Base-by-base conservation (phyloP, 768 basidiomycete species). In the Tricholoma sp. region DNA sequence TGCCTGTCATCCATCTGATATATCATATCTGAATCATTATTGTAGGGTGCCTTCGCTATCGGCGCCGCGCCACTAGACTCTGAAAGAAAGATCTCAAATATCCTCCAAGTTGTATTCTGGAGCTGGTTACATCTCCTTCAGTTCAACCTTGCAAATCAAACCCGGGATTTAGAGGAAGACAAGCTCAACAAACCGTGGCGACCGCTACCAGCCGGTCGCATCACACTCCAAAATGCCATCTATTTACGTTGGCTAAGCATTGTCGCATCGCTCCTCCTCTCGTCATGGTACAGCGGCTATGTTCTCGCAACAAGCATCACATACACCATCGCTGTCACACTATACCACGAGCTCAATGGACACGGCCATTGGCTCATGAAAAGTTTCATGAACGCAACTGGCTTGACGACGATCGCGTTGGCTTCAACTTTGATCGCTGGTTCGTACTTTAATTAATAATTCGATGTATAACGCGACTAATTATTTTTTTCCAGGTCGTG, bases 121-220 rank as follows among this genome's bases (percentile, higher is more conserved):
- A 66, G 76, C 34, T 80, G 70, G 71, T 55, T 77, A 2, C 79
- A 80, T 53, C 66, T 78, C 13, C 66, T 80, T 6, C 77, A 77
- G 47, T 76, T 74, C 61, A 61, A 75, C 56, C 61, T 79, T n/a
- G 67, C 75, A 3, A 80, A 80, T 55, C 79, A 80, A 61, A 70
- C 69, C 18, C 66, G 72, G 32, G 68, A 70, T 8, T 69, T 72
- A 4, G 72, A 73, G 18, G 79, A 80, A 63, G 79, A 80, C 57
- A 67, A 59, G 32, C 51, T 69, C 48, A 80, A 80, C 64, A 80
- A 80, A 55, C 73, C 75, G 2, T 72, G 74, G 55, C 64, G 80
- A 11, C 79, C 80, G 0, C 60, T 80, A 20, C 79, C 79, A 0
- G 66, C 79, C 8, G 73, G 72, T 1, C 74, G 75, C 20, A 73